phyloP scores from a whole-genome alignment of 139 green algal genomes.

The Chlamydomonas incerta region DNA sequence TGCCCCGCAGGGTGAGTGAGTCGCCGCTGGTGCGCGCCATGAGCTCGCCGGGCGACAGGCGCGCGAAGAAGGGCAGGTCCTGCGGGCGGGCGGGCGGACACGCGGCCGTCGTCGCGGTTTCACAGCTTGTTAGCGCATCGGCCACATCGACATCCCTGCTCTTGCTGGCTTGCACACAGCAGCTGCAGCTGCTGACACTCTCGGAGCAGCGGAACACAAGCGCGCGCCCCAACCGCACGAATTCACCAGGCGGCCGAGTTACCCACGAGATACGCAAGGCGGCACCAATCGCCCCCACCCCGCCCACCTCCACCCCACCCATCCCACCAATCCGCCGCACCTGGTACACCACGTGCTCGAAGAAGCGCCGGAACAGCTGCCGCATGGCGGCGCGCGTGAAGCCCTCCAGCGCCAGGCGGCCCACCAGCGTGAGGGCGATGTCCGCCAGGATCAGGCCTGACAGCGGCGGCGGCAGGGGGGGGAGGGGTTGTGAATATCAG shows the following conservation, averaged over 20 bases:
- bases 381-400: slow-evolving; percentile 42
- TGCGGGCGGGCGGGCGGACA: background rate
- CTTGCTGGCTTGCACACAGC: too few relatives aligned
- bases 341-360: slow-evolving; percentile 36
- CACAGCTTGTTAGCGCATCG: too few relatives aligned
- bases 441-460: background rate
- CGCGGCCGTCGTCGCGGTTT: too few relatives aligned
- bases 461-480: background rate
- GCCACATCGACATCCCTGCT: too few relatives aligned
- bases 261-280: too few relatives aligned
- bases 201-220: too few relatives aligned
- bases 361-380: slow-evolving; percentile 41
- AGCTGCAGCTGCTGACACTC: too few relatives aligned
- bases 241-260: too few relatives aligned
- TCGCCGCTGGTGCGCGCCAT: slow-evolving; percentile 50
- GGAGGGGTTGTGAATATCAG: background rate
- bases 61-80: slow-evolving; percentile 50
- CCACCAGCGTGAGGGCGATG: background rate
- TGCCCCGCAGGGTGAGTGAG: slow-evolving; percentile 36
- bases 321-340: too few relatives aligned
- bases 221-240: too few relatives aligned
- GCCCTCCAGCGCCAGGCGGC: slow-evolving; percentile 37
- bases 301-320: too few relatives aligned
- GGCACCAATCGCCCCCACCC: too few relatives aligned
- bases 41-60: slow-evolving; percentile 48